A percentile compares a stretch with the other conserved stretches of the same genome.
Conservation (phyloP, 768 basidiomycete species). For the Pleurotus cornucopiae region DNA sequence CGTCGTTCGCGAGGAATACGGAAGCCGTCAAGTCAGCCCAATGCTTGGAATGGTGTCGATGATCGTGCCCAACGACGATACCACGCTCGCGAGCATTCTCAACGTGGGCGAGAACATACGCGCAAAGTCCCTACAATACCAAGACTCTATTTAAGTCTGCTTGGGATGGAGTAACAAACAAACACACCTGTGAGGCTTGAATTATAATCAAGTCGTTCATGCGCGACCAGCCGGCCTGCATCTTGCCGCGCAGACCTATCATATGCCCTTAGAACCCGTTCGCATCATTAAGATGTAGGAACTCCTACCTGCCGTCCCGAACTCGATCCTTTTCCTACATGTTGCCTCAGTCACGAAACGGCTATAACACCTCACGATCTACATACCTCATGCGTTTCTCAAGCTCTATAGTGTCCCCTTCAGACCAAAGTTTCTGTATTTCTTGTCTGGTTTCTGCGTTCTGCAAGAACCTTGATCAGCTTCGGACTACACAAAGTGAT, state of each 20-base stretch:
- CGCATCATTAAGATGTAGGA: not conserved
- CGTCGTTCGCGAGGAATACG: constrained; percentile 57
- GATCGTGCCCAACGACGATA: constrained; percentile 83
- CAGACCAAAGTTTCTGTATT: constrained; percentile 41
- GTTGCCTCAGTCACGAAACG: not conserved
- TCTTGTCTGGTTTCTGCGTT: constrained; percentile 47
- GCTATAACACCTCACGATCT: not conserved
- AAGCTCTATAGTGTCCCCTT: constrained; percentile 40
- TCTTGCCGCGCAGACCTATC: constrained; percentile 68
- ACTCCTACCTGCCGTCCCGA: constrained; percentile 76
- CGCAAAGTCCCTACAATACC: constrained; percentile 61
- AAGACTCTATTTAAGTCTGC: not conserved
- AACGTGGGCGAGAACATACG: constrained; percentile 59
- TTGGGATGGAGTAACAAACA: not conserved
- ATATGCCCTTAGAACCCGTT: not conserved
- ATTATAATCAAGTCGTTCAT: constrained; percentile 88
- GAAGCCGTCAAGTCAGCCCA: constrained; percentile 78
- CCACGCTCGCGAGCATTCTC: constrained; percentile 53
- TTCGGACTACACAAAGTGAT: not conserved
- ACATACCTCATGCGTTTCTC: constrained; percentile 53
- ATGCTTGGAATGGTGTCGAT: constrained; percentile 71
- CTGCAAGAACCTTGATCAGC: constrained; percentile 23
- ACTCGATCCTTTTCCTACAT: constrained; percentile 69
- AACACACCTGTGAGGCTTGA: constrained; percentile 71
- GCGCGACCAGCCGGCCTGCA: constrained; percentile 88